Percentiles rank a stretch among this genome's conserved stretches.
phyloP scores from a whole-genome alignment of 768 basidiomycete genomes.

The Hysterangium stoloniferum region DNA sequence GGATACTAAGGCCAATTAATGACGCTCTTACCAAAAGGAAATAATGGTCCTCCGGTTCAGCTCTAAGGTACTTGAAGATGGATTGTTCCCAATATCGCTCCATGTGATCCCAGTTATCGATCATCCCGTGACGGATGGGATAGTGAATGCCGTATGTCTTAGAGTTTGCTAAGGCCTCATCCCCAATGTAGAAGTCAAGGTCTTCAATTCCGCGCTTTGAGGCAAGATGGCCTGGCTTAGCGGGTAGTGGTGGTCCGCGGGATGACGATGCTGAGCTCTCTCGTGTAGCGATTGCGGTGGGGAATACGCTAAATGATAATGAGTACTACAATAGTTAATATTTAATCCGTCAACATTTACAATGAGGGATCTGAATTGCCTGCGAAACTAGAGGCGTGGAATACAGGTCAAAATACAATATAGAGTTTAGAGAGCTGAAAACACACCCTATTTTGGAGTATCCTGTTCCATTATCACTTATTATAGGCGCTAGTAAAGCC shows the following conservation, averaged over 20 bases:
- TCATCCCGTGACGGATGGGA: constrained; percentile 95
- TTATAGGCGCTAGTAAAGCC: constrained; percentile 87
- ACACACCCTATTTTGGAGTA: constrained; percentile 93
- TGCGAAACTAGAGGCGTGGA: constrained; percentile 80
- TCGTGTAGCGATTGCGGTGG: constrained; percentile 92
- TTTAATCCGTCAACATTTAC: constrained; percentile 39
- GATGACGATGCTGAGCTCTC: constrained; percentile 52
- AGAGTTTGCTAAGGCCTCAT: constrained; percentile 92
- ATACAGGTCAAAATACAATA: constrained; percentile 3
- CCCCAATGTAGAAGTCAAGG: constrained; percentile 99
- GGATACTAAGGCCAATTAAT: background rate
- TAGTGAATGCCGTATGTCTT: constrained; percentile 96
- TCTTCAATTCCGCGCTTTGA: constrained; percentile 97
- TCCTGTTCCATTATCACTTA: constrained; percentile 97
- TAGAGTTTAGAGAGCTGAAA: background rate
- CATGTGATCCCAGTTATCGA: constrained; percentile 99
- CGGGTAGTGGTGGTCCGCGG: constrained; percentile 65
- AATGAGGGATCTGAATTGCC: constrained; percentile 99
- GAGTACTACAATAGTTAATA: constrained; percentile 9
- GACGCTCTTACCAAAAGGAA: constrained; percentile 82
- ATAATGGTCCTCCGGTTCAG: constrained; percentile 98
- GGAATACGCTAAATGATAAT: constrained; percentile 68
- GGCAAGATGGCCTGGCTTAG: constrained; percentile 86
- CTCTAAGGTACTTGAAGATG: constrained; percentile 98
- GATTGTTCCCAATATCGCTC: constrained; percentile 99